Evolutionary conservation across 768 basidiomycete species (phyloP).

Genomic region (Coprinopsis strossmayeri): DNA sequence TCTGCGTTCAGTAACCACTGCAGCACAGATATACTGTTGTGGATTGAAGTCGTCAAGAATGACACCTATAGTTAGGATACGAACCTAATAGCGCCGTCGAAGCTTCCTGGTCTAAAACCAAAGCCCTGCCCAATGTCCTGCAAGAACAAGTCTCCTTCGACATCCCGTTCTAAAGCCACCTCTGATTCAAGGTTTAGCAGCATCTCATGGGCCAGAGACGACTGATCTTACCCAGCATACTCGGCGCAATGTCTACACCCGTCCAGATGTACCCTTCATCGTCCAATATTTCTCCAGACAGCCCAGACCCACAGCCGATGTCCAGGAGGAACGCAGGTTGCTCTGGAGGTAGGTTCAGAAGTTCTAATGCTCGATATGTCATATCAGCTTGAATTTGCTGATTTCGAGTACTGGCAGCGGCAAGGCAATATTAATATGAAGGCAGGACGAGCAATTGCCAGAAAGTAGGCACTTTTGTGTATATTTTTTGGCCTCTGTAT

Average conservation of each 20-base stretch:
- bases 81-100: constrained; percentile 96
- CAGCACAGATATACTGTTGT: constrained; percentile 93
- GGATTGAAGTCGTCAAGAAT: too few relatives aligned
- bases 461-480: constrained; percentile 73
- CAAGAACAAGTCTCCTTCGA: constrained; percentile 92
- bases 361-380: constrained; percentile 93
- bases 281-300: constrained; percentile 94
- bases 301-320: constrained; percentile 95
- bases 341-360: constrained; percentile 75
- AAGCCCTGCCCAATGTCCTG: constrained; percentile 99
- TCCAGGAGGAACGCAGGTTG: constrained; percentile 85
- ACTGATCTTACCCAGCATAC: constrained; percentile 79
- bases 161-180: constrained; percentile 91
- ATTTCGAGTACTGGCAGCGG: constrained; percentile 70
- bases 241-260: constrained; percentile 91
- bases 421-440: constrained; percentile 9
- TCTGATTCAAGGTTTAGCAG: too few relatives aligned
- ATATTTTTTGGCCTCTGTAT: constrained; percentile 92
- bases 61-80: too few relatives aligned
- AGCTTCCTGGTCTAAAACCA: constrained; percentile 93
- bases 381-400: constrained; percentile 96
- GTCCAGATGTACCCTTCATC: constrained; percentile 93
- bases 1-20: constrained; percentile 99
- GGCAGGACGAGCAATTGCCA: background rate
- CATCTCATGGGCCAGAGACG: background rate